Evolutionary conservation across 148 eudicot genomes (phyloP).

Genomic region (Amaranthus cruentus): DNA sequence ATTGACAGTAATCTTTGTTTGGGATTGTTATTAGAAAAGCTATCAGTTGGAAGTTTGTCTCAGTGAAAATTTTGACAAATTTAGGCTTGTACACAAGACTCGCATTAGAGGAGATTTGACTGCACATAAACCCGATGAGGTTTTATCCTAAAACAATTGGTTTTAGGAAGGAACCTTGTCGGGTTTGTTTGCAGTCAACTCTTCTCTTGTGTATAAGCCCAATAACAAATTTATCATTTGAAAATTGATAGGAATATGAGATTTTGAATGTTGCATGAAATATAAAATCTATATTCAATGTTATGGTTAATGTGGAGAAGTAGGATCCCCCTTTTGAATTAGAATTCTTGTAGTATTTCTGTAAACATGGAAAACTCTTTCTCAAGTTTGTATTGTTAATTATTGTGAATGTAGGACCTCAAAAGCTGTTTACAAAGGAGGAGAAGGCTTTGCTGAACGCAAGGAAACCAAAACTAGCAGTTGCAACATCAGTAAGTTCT

Average conservation of each 20-base stretch:
- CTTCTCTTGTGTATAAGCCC: too few relatives aligned
- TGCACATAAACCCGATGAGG: too few relatives aligned
- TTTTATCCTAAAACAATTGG: too few relatives aligned
- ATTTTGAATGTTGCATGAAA: background rate
- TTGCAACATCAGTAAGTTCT: slow-evolving; percentile 76
- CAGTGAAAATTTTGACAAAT: too few relatives aligned
- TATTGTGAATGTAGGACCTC: slow-evolving; percentile 38
- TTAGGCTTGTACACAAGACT: too few relatives aligned
- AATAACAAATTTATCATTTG: background rate
- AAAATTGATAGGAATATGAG: background rate
- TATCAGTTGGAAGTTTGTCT: too few relatives aligned
- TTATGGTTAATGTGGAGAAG: background rate
- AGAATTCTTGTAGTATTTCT: too few relatives aligned
- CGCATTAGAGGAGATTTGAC: too few relatives aligned
- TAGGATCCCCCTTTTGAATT: too few relatives aligned
- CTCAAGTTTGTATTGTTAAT: slow-evolving; percentile 7
- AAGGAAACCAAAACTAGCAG: slow-evolving; percentile 59
- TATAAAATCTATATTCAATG: background rate
- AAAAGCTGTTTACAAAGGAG: slow-evolving; percentile 68
- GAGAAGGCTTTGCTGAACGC: slow-evolving; percentile 60
- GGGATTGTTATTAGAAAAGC: too few relatives aligned
- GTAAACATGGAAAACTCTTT: background rate
- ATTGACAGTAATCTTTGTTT: too few relatives aligned
- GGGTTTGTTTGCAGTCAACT: background rate
- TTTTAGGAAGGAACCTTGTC: background rate